phyloP scores from a whole-genome alignment of 305 asterid genomes.

The Fraxinus paxiana region DNA sequence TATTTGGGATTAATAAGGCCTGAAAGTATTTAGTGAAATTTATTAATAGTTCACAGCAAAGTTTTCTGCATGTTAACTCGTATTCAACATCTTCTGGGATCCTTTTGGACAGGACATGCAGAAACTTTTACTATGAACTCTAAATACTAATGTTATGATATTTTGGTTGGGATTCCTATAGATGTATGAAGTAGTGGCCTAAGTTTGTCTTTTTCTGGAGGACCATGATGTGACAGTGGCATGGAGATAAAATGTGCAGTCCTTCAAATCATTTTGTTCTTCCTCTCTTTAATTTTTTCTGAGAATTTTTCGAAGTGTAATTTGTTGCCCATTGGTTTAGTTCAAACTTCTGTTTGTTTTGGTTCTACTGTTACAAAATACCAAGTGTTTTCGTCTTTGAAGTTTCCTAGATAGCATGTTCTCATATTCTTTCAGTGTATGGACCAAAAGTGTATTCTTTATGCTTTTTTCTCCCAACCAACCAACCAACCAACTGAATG shows the following conservation, averaged over 20 bases:
- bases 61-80: background rate
- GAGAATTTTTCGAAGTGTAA: background rate
- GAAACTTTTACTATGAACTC: constrained; percentile 1
- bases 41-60: background rate
- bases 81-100: background rate
- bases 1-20: background rate
- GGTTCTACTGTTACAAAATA: background rate
- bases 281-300: background rate
- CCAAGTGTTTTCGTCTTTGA: background rate
- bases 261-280: background rate
- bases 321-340: background rate
- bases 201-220: background rate
- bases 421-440: background rate
- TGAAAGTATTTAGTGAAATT: background rate
- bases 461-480: background rate
- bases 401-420: background rate
- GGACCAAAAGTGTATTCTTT: background rate
- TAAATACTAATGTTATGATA: background rate
- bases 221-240: background rate
- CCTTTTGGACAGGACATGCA: background rate
- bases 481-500: constrained; percentile 18
- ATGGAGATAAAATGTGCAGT: background rate
- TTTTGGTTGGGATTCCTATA: background rate
- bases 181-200: background rate
- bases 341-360: background rate